Base-by-base conservation (phyloP, 352 stramenopile genomes). In the Phytophthora vignae region DNA sequence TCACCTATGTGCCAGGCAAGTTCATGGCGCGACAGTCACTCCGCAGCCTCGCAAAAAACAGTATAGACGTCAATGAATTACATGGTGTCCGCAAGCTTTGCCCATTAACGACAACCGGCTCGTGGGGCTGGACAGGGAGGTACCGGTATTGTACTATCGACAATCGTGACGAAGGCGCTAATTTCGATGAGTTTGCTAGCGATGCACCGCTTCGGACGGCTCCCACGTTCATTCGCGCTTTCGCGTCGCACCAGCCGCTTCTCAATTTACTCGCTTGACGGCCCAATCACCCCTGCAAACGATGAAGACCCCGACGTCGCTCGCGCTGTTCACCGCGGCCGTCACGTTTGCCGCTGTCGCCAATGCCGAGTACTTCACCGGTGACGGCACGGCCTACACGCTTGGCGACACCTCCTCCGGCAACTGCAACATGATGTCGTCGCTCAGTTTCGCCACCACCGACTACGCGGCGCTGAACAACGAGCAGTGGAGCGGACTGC, bases 381-480 rank as follows among this genome's bases (percentile, higher is more conserved):
- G 75, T n/a, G 52, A 82, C 25, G 71, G 64, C 46, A 83, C 75
- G 12, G 63, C 67, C 1, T 83, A 85, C 64, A 78, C 69, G 14
- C 73, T 80, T 31, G 69, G 57, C n/a, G 64, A 73, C 15, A 60
- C 69, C n/a, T 73, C 44, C 31, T 58, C 56, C 2, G 78, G 78
- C 48, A 83, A 83, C 52, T 83, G 76, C 53, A 78, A 76, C 60
- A 78, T 80, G 67, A 71, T 67, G 62, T 66, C 53, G 38, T 48
- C 44, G 10, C 65, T 62, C 36, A 33, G 36, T 25, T 58, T 60
- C 60, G 67, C 60, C 31, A 60, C 60, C 50, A 74, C 60, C 53
- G 81, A 85, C 70, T 85, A 90, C 64, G 82, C 79, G 19, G 82
- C 82, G 11, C 72, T 90, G 59, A 90, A 89, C 68, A 73, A 84